Conservation (phyloP, 139 green algal genomes). For the Ettlia oleoabundans region DNA sequence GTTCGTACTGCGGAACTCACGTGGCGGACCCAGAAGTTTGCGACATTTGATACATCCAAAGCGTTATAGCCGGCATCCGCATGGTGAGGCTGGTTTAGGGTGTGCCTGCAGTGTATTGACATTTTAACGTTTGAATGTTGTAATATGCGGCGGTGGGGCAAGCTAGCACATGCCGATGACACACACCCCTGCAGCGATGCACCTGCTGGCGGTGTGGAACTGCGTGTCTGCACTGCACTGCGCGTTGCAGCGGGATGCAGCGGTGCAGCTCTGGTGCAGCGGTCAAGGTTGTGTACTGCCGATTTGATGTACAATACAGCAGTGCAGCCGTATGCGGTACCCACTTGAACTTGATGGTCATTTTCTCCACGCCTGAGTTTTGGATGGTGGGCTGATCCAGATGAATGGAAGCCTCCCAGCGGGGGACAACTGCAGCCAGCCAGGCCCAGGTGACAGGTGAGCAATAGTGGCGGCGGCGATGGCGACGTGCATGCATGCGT, state of each 20-base stretch:
- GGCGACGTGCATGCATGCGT: too few species aligned
- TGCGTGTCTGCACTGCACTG: background rate
- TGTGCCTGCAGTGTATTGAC: background rate
- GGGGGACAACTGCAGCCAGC: too few species aligned
- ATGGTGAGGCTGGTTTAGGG: background rate
- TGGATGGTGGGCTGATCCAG: background rate
- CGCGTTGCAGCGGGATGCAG: too few species aligned
- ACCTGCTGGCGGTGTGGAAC: background rate
- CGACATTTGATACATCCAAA: background rate
- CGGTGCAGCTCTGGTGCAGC: too few species aligned
- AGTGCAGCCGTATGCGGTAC: background rate
- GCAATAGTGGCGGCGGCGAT: too few species aligned
- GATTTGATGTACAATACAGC: background rate
- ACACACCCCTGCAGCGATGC: background rate
- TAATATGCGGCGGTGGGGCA: background rate
- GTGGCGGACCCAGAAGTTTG: constrained; percentile 1
- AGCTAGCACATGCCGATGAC: too few species aligned
- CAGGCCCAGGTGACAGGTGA: too few species aligned
- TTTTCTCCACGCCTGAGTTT: background rate
- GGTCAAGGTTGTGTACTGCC: background rate
- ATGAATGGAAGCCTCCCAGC: background rate
- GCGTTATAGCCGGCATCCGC: background rate
- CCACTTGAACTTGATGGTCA: constrained; percentile 11
- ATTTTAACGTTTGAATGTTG: background rate
- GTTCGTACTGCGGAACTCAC: background rate